Conservation (phyloP, 208 protist species). For the Vickermania spadyakhi region DNA sequence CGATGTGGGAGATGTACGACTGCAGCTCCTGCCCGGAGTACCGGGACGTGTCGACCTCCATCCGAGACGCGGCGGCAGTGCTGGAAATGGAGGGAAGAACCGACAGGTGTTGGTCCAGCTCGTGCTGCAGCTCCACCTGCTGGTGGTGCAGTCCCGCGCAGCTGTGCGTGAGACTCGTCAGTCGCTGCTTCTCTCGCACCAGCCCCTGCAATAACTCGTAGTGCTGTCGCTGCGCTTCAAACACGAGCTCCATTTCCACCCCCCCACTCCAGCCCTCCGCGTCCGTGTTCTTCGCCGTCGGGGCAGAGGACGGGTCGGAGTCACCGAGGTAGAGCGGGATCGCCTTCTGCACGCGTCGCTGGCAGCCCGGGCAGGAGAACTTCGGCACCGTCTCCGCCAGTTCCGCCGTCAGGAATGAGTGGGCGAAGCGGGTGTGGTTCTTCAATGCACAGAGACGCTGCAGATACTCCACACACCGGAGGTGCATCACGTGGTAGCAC, state of each 20-base stretch:
- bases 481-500: slow-evolving; percentile 77
- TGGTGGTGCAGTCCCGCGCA: slow-evolving; percentile 60
- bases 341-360: background rate
- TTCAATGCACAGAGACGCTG: slow-evolving; percentile 16
- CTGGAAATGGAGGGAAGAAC: background rate
- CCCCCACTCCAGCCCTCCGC: background rate
- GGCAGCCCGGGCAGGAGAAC: background rate
- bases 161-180: slow-evolving; percentile 31
- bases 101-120: slow-evolving; percentile 47
- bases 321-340: slow-evolving; percentile 37
- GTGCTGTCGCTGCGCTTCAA: slow-evolving; percentile 35
- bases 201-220: slow-evolving; percentile 35
- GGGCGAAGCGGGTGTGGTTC: slow-evolving; percentile 12
- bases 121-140: slow-evolving; percentile 21
- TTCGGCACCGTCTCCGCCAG: background rate
- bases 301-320: slow-evolving; percentile 1
- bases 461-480: slow-evolving; percentile 68
- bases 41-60: background rate
- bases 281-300: background rate
- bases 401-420: background rate
- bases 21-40: slow-evolving; percentile 38
- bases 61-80: background rate
- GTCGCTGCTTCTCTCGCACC: slow-evolving; percentile 19
- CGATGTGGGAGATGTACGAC: slow-evolving; percentile 52
- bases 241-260: slow-evolving; percentile 10